Percentiles rank a stretch among this genome's conserved stretches.
Evolutionary conservation across 305 asterid species (phyloP).

Genomic region (Solanum aculeatissimum): DNA sequence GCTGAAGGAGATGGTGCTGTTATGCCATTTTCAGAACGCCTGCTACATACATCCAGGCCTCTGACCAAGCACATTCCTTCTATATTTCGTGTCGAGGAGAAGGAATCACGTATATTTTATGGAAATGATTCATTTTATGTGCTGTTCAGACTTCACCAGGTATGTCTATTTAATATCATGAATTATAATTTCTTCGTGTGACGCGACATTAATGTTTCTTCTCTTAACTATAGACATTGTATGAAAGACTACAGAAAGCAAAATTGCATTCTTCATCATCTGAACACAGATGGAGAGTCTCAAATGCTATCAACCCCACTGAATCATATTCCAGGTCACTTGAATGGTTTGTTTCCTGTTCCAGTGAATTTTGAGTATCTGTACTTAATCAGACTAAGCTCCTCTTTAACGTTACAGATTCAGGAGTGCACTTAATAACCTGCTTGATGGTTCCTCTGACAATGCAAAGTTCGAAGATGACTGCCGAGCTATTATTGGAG

Average conservation of each 20-base stretch:
- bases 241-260: slow-evolving; percentile 73
- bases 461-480: slow-evolving; percentile 90
- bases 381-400: background rate
- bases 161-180: slow-evolving; percentile 13
- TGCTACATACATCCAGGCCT: slow-evolving; percentile 55
- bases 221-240: slow-evolving; percentile 50
- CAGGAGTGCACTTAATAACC: slow-evolving; percentile 61
- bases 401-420: slow-evolving; percentile 40
- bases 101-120: slow-evolving; percentile 43
- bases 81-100: slow-evolving; percentile 28
- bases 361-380: background rate
- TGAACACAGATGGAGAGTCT: slow-evolving; percentile 68
- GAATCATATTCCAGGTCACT: slow-evolving; percentile 75
- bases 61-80: slow-evolving; percentile 35
- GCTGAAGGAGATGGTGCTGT: slow-evolving; percentile 29
- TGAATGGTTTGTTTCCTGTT: background rate
- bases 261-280: slow-evolving; percentile 61
- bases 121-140: slow-evolving; percentile 87
- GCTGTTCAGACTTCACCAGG: slow-evolving; percentile 91
- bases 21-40: slow-evolving; percentile 28
- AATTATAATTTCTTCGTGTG: background rate
- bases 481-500: slow-evolving; percentile 83
- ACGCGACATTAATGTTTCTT: background rate
- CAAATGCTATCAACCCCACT: slow-evolving; percentile 34
- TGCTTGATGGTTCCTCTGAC: slow-evolving; percentile 81